These are phyloP conservation scores for Nicotiana attenuata DNA, from an alignment of 257 asterid genomes.

Conservation along the genomic window DNA sequence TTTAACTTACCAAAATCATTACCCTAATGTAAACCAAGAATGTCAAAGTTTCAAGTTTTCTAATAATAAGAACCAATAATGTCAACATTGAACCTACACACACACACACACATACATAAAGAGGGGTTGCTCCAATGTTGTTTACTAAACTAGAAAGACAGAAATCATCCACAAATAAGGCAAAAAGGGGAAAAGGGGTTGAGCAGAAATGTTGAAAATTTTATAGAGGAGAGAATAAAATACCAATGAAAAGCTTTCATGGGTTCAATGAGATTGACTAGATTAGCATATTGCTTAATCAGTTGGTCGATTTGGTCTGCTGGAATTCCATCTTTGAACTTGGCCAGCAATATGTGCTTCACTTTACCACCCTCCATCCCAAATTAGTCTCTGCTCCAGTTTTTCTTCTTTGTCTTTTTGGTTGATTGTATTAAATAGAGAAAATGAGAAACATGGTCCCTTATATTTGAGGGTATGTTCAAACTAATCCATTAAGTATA, in stretches of 20 bases:
- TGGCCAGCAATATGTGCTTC: slow-evolving; percentile 69
- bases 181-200: neutral
- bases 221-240: neutral
- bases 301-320: slow-evolving; percentile 46
- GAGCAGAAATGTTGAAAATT: neutral
- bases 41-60: neutral
- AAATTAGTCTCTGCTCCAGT: neutral
- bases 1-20: neutral
- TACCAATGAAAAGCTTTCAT: slow-evolving; percentile 74
- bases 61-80: neutral
- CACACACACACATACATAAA: neutral
- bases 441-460: no score
- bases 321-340: slow-evolving; percentile 61
- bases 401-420: neutral
- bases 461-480: accelerated
- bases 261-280: slow-evolving; percentile 62
- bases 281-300: slow-evolving; percentile 63
- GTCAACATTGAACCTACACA: neutral
- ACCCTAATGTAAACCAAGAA: neutral
- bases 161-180: neutral
- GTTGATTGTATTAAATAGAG: no score
- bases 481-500: no score
- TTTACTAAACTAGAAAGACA: neutral
- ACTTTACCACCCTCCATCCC: slow-evolving; percentile 18
- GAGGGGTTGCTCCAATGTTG: neutral